A percentile compares a stretch with the other conserved stretches of the same genome.
These are phyloP conservation scores for Penicillium palitans DNA, from an alignment of 2,329 filamentous ascomycete genomes.

Conservation along the genomic window DNA sequence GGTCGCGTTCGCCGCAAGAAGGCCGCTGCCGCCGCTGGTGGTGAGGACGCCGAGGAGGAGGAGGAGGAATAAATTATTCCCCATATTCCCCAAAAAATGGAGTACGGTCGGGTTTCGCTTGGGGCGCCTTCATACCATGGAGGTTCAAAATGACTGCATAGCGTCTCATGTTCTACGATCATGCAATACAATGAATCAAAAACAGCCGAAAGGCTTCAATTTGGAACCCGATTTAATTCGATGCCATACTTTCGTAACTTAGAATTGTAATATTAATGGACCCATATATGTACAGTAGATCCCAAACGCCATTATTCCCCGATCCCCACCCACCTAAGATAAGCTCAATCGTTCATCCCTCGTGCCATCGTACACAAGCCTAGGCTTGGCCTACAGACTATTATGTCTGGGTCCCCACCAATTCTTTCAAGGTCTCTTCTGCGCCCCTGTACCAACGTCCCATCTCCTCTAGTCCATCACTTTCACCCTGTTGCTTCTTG, in stretches of 20 bases:
- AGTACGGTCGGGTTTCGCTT: conserved; percentile 43
- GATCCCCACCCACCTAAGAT: conserved; percentile 4
- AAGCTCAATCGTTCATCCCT: conserved; percentile 21
- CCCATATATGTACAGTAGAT: conserved; percentile 19
- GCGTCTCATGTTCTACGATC: conserved; percentile 44
- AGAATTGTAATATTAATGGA: neutral
- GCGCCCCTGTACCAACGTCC: conserved; percentile 48
- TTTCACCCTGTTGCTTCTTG: conserved; percentile 47
- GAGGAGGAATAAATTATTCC: conserved; percentile 63
- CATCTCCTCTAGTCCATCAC: conserved; percentile 48
- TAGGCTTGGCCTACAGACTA: neutral
- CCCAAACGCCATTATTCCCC: conserved; percentile 27
- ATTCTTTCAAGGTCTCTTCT: conserved; percentile 43
- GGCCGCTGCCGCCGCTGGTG: conserved; percentile 89
- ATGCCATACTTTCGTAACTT: neutral
- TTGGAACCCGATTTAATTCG: conserved; percentile 30
- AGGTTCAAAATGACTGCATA: conserved; percentile 41
- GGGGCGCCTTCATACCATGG: conserved; percentile 34
- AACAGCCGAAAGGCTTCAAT: conserved; percentile 40
- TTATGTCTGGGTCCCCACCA: conserved; percentile 37
- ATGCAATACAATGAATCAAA: conserved; percentile 39
- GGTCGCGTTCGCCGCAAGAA: conserved; percentile 99
- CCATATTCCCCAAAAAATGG: conserved; percentile 30
- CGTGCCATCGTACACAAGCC: conserved; percentile 18
- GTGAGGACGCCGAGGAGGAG: conserved; percentile 59